These are phyloP conservation scores for Brassica incana DNA, from an alignment of 345 rosid species.

Conservation along the genomic window DNA sequence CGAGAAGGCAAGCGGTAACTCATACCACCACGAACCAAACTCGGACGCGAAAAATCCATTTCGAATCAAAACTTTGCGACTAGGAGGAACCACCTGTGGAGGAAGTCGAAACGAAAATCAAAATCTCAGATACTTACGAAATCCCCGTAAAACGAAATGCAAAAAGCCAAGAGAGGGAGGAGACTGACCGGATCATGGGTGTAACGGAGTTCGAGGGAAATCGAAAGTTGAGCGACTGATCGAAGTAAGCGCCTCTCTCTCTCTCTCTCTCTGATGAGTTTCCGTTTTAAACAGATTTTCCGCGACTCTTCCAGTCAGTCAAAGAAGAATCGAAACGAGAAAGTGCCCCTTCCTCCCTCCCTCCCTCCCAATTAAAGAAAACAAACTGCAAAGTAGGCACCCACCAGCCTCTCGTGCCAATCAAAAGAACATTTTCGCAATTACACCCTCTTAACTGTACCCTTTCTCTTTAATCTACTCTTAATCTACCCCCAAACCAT, in stretches of 20 bases:
- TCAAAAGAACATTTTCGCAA: conserved; percentile 3
- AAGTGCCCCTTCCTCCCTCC: not conserved
- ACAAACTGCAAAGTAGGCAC: not conserved
- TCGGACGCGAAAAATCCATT: conserved; percentile 64
- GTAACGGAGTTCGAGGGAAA: not conserved
- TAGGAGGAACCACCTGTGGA: not conserved
- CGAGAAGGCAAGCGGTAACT: conserved; percentile 37
- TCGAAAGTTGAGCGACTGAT: not conserved
- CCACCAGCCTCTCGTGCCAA: conserved; percentile 1
- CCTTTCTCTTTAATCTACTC: not conserved
- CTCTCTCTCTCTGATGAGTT: not conserved
- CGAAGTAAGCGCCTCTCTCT: not conserved
- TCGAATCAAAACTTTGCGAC: conserved; percentile 8
- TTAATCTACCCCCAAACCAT: too few relatives aligned
- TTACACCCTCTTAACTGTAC: not conserved
- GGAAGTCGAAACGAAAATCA: not conserved
- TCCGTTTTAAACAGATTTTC: not conserved
- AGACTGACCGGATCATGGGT: not conserved
- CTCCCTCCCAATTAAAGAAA: not conserved
- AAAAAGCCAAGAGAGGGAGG: not conserved
- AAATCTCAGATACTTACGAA: not conserved
- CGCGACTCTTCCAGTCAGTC: not conserved
- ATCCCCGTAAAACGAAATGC: not conserved
- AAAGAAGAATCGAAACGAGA: not conserved
- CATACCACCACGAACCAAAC: conserved; percentile 39